Percentiles rank a stretch among this genome's conserved stretches.
phyloP scores from a whole-genome alignment of 441 rosid genomes.

The Pelargonium cotyledonis region DNA sequence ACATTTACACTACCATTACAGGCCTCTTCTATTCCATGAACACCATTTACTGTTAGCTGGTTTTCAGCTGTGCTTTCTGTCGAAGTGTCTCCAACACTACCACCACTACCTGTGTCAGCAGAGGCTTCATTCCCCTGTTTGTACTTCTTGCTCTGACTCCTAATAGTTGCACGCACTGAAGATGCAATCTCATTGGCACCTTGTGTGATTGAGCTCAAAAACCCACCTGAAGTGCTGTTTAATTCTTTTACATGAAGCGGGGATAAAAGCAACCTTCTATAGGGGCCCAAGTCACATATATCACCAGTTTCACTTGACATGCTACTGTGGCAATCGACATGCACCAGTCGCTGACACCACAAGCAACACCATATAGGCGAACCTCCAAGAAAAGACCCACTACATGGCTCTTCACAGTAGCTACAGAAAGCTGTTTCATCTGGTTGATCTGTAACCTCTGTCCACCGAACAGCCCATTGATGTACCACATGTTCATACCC shows the following conservation, averaged over 20 bases:
- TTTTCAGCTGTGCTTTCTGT: conserved; percentile 57
- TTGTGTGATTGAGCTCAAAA: conserved; percentile 85
- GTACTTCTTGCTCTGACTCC: conserved; percentile 78
- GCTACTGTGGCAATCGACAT: conserved; percentile 79
- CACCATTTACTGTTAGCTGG: conserved; percentile 37
- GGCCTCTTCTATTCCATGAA: conserved; percentile 40
- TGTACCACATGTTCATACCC: conserved; percentile 70
- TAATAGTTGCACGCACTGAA: conserved; percentile 84
- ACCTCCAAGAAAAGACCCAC: conserved; percentile 88
- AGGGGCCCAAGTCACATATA: conserved; percentile 76
- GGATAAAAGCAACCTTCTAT: conserved; percentile 74
- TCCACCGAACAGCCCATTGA: conserved; percentile 94
- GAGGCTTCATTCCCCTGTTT: conserved; percentile 56
- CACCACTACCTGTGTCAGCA: conserved; percentile 46
- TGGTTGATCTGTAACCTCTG: conserved; percentile 72
- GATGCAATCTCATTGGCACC: conserved; percentile 97
- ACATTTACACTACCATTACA: conserved; percentile 37
- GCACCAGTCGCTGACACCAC: conserved; percentile 96
- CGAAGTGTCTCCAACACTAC: conserved; percentile 45
- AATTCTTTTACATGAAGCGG: conserved; percentile 79
- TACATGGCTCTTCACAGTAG: conserved; percentile 85
- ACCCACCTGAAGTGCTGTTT: conserved; percentile 52
- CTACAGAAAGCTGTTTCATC: conserved; percentile 76
- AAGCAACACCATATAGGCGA: conserved; percentile 99
- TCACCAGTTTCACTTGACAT: conserved; percentile 76